These are phyloP conservation scores for Penicillium sclerotigenum DNA, from an alignment of 2,329 filamentous ascomycete genomes.

Conservation along the genomic window DNA sequence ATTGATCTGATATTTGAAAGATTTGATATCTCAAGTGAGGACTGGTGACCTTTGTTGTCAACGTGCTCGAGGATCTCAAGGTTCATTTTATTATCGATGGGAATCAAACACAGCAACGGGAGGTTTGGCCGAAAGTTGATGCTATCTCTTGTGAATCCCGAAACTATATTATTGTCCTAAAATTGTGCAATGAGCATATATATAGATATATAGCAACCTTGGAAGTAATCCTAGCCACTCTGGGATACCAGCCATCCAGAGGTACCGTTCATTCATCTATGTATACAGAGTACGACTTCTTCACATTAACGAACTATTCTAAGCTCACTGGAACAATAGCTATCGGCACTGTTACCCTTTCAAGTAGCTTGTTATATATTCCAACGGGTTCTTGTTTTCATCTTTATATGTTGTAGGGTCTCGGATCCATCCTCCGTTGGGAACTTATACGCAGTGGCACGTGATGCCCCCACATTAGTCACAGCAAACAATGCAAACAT, in stretches of 20 bases:
- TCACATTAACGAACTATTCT: neutral
- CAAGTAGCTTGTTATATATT: neutral
- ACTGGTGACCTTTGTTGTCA: neutral
- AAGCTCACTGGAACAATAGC: neutral
- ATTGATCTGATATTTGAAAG: neutral
- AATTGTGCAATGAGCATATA: neutral
- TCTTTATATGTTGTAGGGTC: neutral
- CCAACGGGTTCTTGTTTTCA: neutral
- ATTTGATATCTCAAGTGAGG: no score
- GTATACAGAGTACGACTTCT: neutral
- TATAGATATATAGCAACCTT: neutral
- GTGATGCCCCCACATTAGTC: neutral
- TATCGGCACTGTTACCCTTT: no score
- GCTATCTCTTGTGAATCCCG: neutral
- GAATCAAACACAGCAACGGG: neutral
- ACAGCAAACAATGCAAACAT: conserved; percentile 2
- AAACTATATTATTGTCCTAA: neutral
- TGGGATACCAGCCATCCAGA: neutral
- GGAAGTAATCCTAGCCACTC: neutral
- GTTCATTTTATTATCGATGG: neutral
- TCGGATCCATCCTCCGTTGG: neutral
- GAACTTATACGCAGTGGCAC: neutral
- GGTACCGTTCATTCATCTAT: neutral
- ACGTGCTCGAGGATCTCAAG: neutral
- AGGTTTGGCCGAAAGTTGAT: neutral